Evolutionary conservation across 805 yeast genomes (phyloP), one percentile per base, ranked within the genome.

Genomic region (Yarrowia sp.): DNA sequence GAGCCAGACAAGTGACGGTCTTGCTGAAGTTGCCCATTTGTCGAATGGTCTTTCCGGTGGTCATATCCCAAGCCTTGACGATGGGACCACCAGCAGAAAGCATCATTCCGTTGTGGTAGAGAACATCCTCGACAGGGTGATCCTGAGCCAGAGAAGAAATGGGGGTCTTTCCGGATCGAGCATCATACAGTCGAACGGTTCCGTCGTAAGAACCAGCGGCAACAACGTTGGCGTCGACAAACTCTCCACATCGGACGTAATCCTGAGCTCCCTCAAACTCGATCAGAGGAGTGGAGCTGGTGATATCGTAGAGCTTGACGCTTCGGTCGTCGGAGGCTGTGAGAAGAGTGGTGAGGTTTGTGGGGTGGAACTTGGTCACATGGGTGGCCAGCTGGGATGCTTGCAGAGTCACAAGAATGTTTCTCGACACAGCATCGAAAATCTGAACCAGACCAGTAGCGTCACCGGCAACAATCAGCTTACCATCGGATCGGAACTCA

Each of bases 131-230:
- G 1, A 95, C 89, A 3, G 98, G 97, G 22, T 86, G 84, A 10
- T 79, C 82, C 67, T 92, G 97, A 68, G 86, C 80, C 74, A 89
- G 86, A 68, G 83, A 78, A 51, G 86, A 79, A 6, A 90, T 84
- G 45, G 92, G 84, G 44, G 79, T 81, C 42, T 77, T 74, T 13
- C 75, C 64, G 2, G 80, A 71, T 75, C 98, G 83, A 4, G 95
- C 83, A 77, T 93, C 99, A 72, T 88, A 93, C 6, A 95, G 75
- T 69, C 98, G 81, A 4, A 93, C 87, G 31, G 79, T 75, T 9
- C 97, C 96, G 76, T 95, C 99, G 73, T 95, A 95, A 72, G 96
- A 92, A 63, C 98, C 99, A 1, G 97, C 90, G 14, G 88, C 87
- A n/a, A 95, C 79, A 67, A 92, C 79, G 72, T 89, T 89, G 33